Evolutionary conservation across 805 yeast genomes (phyloP), one percentile per base, ranked within the genome.

Genomic region (Spathaspora boniae): DNA sequence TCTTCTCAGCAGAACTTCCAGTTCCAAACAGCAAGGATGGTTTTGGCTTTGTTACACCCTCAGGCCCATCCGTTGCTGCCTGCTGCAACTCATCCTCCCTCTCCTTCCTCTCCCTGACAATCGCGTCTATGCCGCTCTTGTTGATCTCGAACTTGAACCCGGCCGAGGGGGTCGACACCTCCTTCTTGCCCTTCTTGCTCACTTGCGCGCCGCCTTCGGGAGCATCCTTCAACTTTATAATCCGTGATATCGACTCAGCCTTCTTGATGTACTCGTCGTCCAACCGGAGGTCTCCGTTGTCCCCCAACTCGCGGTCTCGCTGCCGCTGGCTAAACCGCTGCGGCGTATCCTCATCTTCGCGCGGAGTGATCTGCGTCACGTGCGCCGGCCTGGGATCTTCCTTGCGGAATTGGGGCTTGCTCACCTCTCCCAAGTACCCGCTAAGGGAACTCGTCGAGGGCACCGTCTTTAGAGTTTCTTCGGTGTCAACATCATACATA

Each of bases 61-160:
- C 5, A n/a, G 3, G 12, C 12, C 26, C 19, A 8, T 14, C 14
- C 12, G n/a, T 20, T 4, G 14, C n/a, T 9, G 7, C 11, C 37
- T 4, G 22, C 6, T 33, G 16, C 12, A 6, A 8, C 33, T 5
- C 12, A 9, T 37, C 40, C 9, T 43, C 38, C 19, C 38, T 40
- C 12, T 43, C 48, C 4, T 43, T 41, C 18, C 55, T 36, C 31
- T 47, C 47, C 30, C 43, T 42, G 7, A 60, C 38, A 8, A 62
- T 47, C 6, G 50, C 43, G 25, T 47, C 40, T 18, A 65, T 45
- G 30, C 57, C 54, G 14, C 47, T 51, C 33, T 55, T 53, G 29
- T 59, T 58, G 14, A 62, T 54, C 4, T 54, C 49, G 37, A 65
- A 65, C 24, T 60, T 51, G 48, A 65, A 65, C 1, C 68, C 70